These are phyloP conservation scores for Neofusicoccum sp. DNA, from an alignment of 2,329 filamentous ascomycete species.

Conservation along the genomic window DNA sequence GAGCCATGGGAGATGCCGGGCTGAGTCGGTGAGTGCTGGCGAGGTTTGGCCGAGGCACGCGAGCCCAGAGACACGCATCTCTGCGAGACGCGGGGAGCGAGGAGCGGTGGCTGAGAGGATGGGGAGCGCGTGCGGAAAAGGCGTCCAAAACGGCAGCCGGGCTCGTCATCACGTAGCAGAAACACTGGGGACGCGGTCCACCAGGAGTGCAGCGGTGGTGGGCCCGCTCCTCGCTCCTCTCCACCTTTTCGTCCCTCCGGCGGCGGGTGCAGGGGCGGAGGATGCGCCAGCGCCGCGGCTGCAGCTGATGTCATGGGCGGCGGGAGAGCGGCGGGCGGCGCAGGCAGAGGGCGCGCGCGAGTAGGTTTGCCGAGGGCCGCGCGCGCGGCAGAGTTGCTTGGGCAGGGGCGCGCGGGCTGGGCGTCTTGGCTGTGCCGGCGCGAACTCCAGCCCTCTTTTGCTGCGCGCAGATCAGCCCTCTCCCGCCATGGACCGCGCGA, in stretches of 20 bases:
- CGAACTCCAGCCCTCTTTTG: background rate
- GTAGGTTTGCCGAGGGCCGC: conserved; percentile 5
- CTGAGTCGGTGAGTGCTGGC: background rate
- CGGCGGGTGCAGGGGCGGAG: background rate
- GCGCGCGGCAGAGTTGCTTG: conserved; percentile 11
- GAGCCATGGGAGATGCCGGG: background rate
- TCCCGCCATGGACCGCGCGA: conserved; percentile 7
- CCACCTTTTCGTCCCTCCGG: background rate
- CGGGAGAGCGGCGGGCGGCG: conserved; percentile 9
- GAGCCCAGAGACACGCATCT: conserved; percentile 2
- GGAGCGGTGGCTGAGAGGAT: conserved; percentile 5
- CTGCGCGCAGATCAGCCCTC: background rate
- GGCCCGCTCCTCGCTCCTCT: conserved; percentile 9
- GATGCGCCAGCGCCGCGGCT: background rate
- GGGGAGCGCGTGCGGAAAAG: conserved; percentile 2
- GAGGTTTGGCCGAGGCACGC: conserved; percentile 8
- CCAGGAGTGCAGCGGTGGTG: background rate
- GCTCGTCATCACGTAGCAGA: conserved; percentile 5
- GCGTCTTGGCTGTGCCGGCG: conserved; percentile 7
- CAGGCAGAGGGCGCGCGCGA: background rate
- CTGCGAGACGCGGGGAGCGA: background rate
- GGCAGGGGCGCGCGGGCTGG: background rate
- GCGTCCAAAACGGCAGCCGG: background rate
- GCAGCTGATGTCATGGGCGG: conserved; percentile 1
- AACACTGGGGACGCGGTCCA: conserved; percentile 10